phyloP scores from a whole-genome alignment of 805 yeast genomes.

The Debaryomyces prosopidis region DNA sequence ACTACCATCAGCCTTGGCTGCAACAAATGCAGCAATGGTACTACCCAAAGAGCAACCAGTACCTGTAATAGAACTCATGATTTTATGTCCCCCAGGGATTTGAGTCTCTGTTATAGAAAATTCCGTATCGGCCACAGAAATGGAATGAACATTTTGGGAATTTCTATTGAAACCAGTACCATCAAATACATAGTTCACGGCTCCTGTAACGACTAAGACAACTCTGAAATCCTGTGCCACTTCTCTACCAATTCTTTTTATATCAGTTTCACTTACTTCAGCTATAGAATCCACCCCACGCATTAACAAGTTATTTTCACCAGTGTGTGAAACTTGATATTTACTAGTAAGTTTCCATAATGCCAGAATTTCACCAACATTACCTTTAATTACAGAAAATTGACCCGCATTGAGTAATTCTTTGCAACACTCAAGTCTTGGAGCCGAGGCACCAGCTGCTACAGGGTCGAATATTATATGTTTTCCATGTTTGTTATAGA shows the following conservation, averaged over 20 bases:
- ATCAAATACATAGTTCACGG: conserved; percentile 26
- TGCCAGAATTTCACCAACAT: conserved; percentile 79
- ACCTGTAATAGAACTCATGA: conserved; percentile 75
- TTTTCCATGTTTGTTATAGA: conserved; percentile 54
- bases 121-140: conserved; percentile 6
- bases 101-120: conserved; percentile 15
- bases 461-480: conserved; percentile 88
- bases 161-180: conserved; percentile 3
- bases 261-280: conserved; percentile 16
- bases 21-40: conserved; percentile 58
- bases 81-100: conserved; percentile 56
- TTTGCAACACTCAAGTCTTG: conserved; percentile 51
- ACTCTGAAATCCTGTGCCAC: conserved; percentile 54
- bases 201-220: conserved; percentile 74
- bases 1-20: conserved; percentile 37
- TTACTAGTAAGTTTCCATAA: conserved; percentile 38
- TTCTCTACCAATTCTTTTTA: conserved; percentile 43
- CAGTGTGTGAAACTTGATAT: conserved; percentile 14
- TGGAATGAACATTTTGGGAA: conserved; percentile 10
- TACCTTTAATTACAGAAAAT: conserved; percentile 76
- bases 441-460: conserved; percentile 81
- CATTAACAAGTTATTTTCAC: conserved; percentile 43
- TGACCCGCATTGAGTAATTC: conserved; percentile 56
- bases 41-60: conserved; percentile 84
- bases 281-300: conserved; percentile 68